phyloP scores from a whole-genome alignment of 169 alveolate species.

The Plasmodium reichenowi region DNA sequence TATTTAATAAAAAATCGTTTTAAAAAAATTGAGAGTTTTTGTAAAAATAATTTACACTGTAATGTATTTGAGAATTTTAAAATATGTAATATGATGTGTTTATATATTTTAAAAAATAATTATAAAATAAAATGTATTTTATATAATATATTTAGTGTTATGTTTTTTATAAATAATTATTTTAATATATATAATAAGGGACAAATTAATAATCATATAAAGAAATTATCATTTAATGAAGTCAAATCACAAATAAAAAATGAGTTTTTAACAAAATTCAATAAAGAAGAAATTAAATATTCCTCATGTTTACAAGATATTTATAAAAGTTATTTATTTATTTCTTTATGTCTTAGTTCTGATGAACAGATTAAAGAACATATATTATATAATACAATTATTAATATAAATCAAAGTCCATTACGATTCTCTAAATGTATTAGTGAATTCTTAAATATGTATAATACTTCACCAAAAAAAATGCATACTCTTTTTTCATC shows the following conservation, averaged over 20 bases:
- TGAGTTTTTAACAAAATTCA: background rate
- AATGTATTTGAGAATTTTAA: slow-evolving; percentile 49
- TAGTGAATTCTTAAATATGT: slow-evolving; percentile 55
- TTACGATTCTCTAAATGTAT: slow-evolving; percentile 27
- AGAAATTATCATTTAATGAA: background rate
- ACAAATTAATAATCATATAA: background rate
- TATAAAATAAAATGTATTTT: slow-evolving; percentile 68
- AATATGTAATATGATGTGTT: slow-evolving; percentile 53
- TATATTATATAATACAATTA: slow-evolving; percentile 23
- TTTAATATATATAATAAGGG: background rate
- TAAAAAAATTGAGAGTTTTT: slow-evolving; percentile 32
- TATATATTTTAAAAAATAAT: slow-evolving; percentile 53
- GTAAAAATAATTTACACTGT: slow-evolving; percentile 39
- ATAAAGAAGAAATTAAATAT: slow-evolving; percentile 37
- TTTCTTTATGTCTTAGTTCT: slow-evolving; percentile 58
- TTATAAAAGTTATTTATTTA: slow-evolving; percentile 38
- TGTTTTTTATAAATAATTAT: slow-evolving; percentile 52
- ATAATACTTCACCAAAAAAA: slow-evolving; percentile 42
- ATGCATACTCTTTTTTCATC: slow-evolving; percentile 20
- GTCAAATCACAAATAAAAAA: slow-evolving; percentile 3
- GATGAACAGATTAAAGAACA: slow-evolving; percentile 58
- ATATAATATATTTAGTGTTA: slow-evolving; percentile 52
- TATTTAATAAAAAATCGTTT: slow-evolving; percentile 29
- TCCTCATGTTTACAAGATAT: slow-evolving; percentile 27
- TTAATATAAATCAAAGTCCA: slow-evolving; percentile 46